phyloP scores from a whole-genome alignment of 768 basidiomycete genomes.

The Tephrocybe sp. region DNA sequence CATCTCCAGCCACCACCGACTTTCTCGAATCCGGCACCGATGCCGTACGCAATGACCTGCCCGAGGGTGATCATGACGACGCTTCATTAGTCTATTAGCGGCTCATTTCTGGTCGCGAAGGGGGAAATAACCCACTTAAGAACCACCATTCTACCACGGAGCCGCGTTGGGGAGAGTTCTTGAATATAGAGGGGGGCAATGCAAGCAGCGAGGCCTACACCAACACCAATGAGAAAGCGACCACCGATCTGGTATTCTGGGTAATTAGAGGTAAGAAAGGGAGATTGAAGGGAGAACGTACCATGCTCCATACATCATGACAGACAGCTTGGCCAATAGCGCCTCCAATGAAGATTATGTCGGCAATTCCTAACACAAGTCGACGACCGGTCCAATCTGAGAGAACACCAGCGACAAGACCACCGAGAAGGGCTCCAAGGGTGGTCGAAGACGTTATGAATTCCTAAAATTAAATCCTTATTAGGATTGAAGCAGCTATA shows the following conservation, averaged over 20 bases:
- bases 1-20: conserved; percentile 72
- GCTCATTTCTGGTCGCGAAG: neutral
- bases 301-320: conserved; percentile 72
- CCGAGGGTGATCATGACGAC: conserved; percentile 82
- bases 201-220: conserved; percentile 75
- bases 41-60: conserved; percentile 78
- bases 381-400: conserved; percentile 73
- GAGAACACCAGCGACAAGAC: conserved; percentile 64
- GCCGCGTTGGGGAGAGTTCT: conserved; percentile 73
- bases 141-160: conserved; percentile 77
- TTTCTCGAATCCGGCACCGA: conserved; percentile 65
- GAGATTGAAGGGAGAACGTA: conserved; percentile 21
- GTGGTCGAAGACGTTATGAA: conserved; percentile 81
- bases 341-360: conserved; percentile 73
- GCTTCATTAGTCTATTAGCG: conserved; percentile 16
- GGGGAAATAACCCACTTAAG: conserved; percentile 45
- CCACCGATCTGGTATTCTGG: conserved; percentile 52
- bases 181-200: conserved; percentile 84
- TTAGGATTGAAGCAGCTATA: neutral
- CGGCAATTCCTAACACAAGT: conserved; percentile 63
- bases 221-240: conserved; percentile 72
- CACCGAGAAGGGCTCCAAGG: conserved; percentile 75
- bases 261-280: neutral
- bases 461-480: conserved; percentile 46
- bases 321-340: conserved; percentile 71